These are phyloP conservation scores for Picocystis salinarum DNA, from an alignment of 139 green algal species.

Conservation along the genomic window DNA sequence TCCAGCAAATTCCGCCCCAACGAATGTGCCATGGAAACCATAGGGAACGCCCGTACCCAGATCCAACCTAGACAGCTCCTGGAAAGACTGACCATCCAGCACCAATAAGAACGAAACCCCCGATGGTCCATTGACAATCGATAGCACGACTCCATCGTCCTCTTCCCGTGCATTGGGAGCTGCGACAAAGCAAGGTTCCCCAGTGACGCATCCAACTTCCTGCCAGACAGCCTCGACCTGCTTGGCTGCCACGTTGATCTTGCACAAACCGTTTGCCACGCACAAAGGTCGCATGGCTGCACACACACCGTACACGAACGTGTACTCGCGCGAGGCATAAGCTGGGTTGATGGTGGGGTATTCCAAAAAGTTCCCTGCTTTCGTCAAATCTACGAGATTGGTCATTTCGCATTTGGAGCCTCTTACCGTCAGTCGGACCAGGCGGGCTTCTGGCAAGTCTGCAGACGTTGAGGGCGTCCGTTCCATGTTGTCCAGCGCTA, in stretches of 20 bases:
- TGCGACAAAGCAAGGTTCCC: constrained; percentile 44
- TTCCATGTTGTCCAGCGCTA: too few relatives aligned
- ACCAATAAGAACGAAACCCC: constrained; percentile 35
- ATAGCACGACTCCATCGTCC: constrained; percentile 56
- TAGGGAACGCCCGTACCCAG: constrained; percentile 38
- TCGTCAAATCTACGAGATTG: too few relatives aligned
- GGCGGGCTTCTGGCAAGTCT: too few relatives aligned
- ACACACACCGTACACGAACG: constrained; percentile 37
- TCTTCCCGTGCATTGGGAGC: constrained; percentile 21
- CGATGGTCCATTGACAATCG: constrained; percentile 14
- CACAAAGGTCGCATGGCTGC: constrained; percentile 34
- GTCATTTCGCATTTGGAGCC: too few relatives aligned
- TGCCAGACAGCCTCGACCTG: constrained; percentile 30
- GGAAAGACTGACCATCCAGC: constrained; percentile 32
- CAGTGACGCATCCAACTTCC: constrained; percentile 25
- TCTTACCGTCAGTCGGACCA: too few relatives aligned
- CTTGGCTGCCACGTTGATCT: constrained; percentile 30
- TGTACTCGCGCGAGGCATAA: constrained; percentile 5
- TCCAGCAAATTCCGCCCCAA: too few relatives aligned
- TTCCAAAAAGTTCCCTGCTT: constrained; percentile 24
- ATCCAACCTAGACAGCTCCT: constrained; percentile 32
- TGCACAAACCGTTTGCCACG: constrained; percentile 41
- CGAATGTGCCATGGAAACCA: constrained; percentile 48
- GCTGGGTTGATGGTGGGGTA: constrained; percentile 21
- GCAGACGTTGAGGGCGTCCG: too few relatives aligned